phyloP scores from a whole-genome alignment of 2,329 filamentous ascomycete species.

The Macrophomina tecta region DNA sequence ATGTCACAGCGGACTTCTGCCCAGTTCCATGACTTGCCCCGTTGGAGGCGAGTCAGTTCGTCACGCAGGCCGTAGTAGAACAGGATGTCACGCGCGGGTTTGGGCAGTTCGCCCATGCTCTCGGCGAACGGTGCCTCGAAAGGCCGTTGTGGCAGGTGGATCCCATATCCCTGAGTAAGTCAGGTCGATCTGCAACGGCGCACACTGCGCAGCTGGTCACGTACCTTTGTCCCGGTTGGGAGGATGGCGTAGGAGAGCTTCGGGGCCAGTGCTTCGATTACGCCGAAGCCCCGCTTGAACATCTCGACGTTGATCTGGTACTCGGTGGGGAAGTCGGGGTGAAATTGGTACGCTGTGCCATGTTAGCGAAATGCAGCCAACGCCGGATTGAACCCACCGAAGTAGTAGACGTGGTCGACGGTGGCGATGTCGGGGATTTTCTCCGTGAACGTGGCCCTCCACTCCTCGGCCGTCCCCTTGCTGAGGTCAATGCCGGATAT shows the following conservation, averaged over 20 bases:
- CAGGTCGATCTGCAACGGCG: slow-evolving; percentile 19
- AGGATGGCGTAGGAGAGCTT: slow-evolving; percentile 42
- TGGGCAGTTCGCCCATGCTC: slow-evolving; percentile 33
- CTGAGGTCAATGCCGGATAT: slow-evolving; percentile 44
- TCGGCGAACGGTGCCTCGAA: slow-evolving; percentile 40
- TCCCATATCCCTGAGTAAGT: slow-evolving; percentile 32
- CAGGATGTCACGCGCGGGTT: neutral
- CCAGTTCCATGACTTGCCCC: neutral
- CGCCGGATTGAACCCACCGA: slow-evolving; percentile 33
- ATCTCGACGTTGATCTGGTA: slow-evolving; percentile 41
- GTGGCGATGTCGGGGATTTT: slow-evolving; percentile 37
- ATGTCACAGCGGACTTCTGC: slow-evolving; percentile 5
- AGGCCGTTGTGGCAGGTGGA: slow-evolving; percentile 36
- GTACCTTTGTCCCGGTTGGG: slow-evolving; percentile 41
- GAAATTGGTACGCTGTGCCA: slow-evolving; percentile 34
- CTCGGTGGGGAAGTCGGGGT: slow-evolving; percentile 31
- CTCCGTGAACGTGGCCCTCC: slow-evolving; percentile 35
- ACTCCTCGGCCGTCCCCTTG: slow-evolving; percentile 30
- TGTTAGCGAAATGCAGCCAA: slow-evolving; percentile 3
- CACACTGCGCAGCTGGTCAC: slow-evolving; percentile 20
- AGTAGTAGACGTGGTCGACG: slow-evolving; percentile 47
- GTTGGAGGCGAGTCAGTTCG: neutral
- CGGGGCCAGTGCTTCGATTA: slow-evolving; percentile 37
- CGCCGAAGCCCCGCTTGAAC: slow-evolving; percentile 42
- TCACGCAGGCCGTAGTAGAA: slow-evolving; percentile 4